Base-by-base conservation (phyloP, 176 grass and related monocot species). In the Eragrostis curvula region DNA sequence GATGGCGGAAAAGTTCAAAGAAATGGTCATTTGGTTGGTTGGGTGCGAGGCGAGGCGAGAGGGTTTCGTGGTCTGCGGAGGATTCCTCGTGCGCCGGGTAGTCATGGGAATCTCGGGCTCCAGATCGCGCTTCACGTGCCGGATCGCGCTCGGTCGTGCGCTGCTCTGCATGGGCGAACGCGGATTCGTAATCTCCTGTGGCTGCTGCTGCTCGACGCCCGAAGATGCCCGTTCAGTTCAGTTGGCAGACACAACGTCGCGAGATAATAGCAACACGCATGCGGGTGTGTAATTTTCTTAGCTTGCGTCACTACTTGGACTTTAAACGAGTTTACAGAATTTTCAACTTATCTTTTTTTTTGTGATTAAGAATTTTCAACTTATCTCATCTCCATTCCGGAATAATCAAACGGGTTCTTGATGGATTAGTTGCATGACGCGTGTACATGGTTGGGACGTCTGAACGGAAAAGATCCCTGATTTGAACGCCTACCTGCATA, bases 1-100 rank as follows among this genome's bases (percentile, higher is more conserved):
- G 62, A 74, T 66, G 79, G 87, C 24, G 18, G 44, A 85, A 69
- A 84, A 60, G 50, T 57, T 67, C 65, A 58, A 79, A 57, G 59
- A 67, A 47, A 60, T 48, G 36, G 14, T 16, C 57, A 20, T 55
- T 47, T 12, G 29, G 32, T 36, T 36, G 32, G 32, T 36, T 36
- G 32, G 32, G 30, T 1, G 42, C 55, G n/a, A 15, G 40, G 42
- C 55, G n/a, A 15, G 40, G 32, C 32, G 32, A 36, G 56, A n/a
- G 18, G 2, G 14, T 61, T 29, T 42, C 12, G 20, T 14, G 39
- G 51, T 40, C 15, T 7, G 62, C 24, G 12, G 40, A 17, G 61
- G 61, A 49, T 15, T 29, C 59, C 48, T 68, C 67, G 70, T 15
- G 14, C 49, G 27, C 21, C 27, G 28, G 9, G 60, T 8, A 71